These are phyloP conservation scores for Metschnikowia anglica DNA, from an alignment of 805 yeast species.

Conservation along the genomic window DNA sequence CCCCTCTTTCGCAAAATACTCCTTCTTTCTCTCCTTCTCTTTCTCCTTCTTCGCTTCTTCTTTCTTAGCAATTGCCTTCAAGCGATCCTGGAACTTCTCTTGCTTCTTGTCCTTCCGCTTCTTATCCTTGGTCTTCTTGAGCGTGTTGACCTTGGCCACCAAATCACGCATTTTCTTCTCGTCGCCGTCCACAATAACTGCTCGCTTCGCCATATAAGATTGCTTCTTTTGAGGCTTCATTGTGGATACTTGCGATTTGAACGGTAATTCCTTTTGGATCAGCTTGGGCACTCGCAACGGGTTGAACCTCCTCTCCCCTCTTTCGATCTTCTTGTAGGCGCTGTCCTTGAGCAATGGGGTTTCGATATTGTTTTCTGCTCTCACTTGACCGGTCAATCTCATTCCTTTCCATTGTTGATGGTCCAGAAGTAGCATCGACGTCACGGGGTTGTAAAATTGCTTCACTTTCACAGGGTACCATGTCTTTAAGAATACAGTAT, in stretches of 20 bases:
- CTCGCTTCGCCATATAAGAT: constrained; percentile 83
- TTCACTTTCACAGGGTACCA: constrained; percentile 96
- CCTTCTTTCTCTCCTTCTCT: constrained; percentile 83
- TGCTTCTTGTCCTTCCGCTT: constrained; percentile 71
- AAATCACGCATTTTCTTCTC: constrained; percentile 91
- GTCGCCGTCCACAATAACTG: constrained; percentile 88
- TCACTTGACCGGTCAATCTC: constrained; percentile 90
- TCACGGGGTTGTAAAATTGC: constrained; percentile 92
- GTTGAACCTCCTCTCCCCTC: constrained; percentile 82
- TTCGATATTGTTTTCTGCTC: constrained; percentile 68
- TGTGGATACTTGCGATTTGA: constrained; percentile 83
- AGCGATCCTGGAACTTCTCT: constrained; percentile 70
- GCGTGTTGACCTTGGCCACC: constrained; percentile 81
- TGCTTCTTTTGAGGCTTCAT: constrained; percentile 85
- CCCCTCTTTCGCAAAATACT: constrained; percentile 71
- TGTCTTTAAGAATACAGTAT: constrained; percentile 83
- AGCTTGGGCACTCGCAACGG: constrained; percentile 83
- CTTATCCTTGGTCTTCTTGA: constrained; percentile 80
- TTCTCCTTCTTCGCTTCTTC: constrained; percentile 71
- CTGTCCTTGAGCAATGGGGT: constrained; percentile 58
- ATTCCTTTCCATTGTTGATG: constrained; percentile 94
- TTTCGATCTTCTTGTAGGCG: constrained; percentile 68
- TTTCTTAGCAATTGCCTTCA: constrained; percentile 71
- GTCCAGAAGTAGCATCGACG: constrained; percentile 74
- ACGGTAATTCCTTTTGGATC: constrained; percentile 77